Evolutionary conservation across 148 eudicot species (phyloP).

Genomic region (Bassia scoparia): DNA sequence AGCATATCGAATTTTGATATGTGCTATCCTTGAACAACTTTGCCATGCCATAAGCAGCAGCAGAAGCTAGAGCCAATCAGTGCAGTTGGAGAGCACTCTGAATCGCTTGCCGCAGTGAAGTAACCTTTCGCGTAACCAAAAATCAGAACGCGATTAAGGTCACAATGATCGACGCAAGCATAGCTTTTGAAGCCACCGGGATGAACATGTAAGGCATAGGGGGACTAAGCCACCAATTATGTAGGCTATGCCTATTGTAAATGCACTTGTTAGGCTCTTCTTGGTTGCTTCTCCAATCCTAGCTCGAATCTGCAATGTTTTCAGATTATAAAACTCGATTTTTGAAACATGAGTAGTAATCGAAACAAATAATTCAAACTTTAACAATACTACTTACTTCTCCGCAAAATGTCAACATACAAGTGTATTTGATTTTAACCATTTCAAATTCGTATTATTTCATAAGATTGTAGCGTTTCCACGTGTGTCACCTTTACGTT

Average conservation of each 20-base stretch:
- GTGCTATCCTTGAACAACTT: conserved; percentile 51
- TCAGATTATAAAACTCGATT: not conserved
- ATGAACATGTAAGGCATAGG: conserved; percentile 79
- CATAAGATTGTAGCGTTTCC: too few relatives aligned
- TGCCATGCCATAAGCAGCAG: conserved; percentile 94
- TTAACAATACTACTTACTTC: too few relatives aligned
- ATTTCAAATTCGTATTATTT: too few relatives aligned
- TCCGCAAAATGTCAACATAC: too few relatives aligned
- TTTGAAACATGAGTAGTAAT: too few relatives aligned
- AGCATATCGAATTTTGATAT: too few relatives aligned
- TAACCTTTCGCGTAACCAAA: conserved; percentile 83
- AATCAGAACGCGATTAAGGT: conserved; percentile 68
- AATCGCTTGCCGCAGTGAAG: conserved; percentile 55
- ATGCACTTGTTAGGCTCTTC: conserved; percentile 83
- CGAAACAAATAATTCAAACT: too few relatives aligned
- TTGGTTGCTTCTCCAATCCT: conserved; percentile 95
- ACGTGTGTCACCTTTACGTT: too few relatives aligned
- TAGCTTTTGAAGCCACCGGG: conserved; percentile 46
- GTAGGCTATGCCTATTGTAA: conserved; percentile 80
- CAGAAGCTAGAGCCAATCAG: conserved; percentile 90
- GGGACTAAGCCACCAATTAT: conserved; percentile 82
- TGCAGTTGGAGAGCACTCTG: conserved; percentile 75
- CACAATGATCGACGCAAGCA: conserved; percentile 52
- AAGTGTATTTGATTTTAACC: too few relatives aligned
- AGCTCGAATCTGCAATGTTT: conserved; percentile 68